phyloP scores from a whole-genome alignment of 2,329 filamentous ascomycete genomes.

The Diaporthe helianthi region DNA sequence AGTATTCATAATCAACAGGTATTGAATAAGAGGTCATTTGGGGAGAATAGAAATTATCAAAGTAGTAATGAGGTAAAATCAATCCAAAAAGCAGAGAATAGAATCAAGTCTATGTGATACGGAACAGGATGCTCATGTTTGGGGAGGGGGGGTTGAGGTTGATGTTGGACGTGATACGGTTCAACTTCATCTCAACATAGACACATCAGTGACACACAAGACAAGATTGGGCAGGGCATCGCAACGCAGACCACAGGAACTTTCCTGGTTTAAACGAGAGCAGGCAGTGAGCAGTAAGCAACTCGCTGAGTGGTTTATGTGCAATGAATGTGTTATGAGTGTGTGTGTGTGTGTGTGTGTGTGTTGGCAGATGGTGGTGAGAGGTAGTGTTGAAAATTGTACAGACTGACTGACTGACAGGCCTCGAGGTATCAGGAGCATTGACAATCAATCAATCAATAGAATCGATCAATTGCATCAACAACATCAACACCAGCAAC shows the following conservation, averaged over 20 bases:
- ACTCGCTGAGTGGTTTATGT: not conserved
- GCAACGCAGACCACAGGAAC: not conserved
- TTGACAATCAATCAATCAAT: not conserved
- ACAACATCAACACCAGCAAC: constrained; percentile 6
- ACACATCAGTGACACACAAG: not conserved
- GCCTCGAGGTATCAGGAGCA: not conserved
- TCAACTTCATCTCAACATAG: not conserved
- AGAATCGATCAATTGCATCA: constrained; percentile 2
- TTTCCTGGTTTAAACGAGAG: not conserved
- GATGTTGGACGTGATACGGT: not conserved
- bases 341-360: not conserved
- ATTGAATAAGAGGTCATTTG: not conserved
- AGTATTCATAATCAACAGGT: not conserved
- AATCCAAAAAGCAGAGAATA: not conserved
- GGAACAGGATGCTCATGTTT: not conserved
- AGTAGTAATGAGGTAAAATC: not conserved
- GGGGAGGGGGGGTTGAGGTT: not conserved
- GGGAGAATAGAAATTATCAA: not conserved
- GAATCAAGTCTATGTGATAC: not conserved
- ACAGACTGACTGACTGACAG: not conserved
- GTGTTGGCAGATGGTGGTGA: not conserved
- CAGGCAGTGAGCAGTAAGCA: not conserved
- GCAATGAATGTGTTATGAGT: not conserved
- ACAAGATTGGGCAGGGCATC: not conserved
- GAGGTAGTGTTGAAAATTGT: not conserved